These are phyloP conservation scores for Phyllostachys edulis DNA, from an alignment of 176 grass and related monocot genomes.

Conservation along the genomic window DNA sequence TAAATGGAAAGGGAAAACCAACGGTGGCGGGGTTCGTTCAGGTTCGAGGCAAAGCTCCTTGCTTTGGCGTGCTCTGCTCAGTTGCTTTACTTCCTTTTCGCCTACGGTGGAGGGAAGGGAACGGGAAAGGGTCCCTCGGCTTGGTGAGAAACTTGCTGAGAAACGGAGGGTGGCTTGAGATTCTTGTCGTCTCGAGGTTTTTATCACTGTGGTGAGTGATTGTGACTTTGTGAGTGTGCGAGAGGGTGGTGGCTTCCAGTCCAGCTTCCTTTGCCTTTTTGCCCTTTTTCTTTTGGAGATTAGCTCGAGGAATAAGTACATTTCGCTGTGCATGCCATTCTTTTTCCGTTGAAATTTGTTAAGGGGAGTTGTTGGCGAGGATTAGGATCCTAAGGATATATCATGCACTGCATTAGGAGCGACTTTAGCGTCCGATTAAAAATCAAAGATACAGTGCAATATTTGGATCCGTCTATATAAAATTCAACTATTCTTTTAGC, in stretches of 20 bases:
- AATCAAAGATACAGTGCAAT: too few relatives aligned
- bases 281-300: conserved; percentile 29
- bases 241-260: neutral
- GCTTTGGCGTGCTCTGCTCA: conserved; percentile 42
- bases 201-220: conserved; percentile 9
- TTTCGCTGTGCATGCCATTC: neutral
- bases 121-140: neutral
- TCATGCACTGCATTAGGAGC: too few relatives aligned
- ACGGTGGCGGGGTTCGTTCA: conserved; percentile 9
- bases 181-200: conserved; percentile 38
- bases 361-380: neutral
- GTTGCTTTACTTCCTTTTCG: neutral
- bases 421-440: too few relatives aligned
- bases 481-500: too few relatives aligned
- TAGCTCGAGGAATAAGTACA: conserved; percentile 23
- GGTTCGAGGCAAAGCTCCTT: conserved; percentile 20
- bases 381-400: too few relatives aligned
- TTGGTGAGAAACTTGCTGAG: conserved; percentile 18
- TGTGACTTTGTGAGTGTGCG: neutral
- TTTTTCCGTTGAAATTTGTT: conserved; percentile 2
- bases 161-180: conserved; percentile 1
- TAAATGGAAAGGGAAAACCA: neutral
- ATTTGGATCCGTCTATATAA: too few relatives aligned
- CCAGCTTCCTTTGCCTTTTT: neutral
- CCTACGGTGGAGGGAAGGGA: neutral